These are phyloP conservation scores for Diaporthe citriasiana DNA, from an alignment of 2,329 filamentous ascomycete genomes.

Conservation along the genomic window DNA sequence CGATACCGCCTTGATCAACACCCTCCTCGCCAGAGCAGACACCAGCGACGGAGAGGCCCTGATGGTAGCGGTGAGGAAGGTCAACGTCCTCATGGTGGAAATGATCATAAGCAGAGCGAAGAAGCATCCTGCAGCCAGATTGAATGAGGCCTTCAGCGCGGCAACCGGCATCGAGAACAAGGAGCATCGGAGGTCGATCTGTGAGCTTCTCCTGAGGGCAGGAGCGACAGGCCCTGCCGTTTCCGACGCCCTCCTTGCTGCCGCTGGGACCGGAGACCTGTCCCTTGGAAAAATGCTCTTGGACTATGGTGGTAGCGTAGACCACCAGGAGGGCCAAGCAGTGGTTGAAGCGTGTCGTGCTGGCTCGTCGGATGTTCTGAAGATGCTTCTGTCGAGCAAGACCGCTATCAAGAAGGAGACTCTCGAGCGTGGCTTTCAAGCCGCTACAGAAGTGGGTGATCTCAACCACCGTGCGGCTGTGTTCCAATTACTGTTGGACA, in stretches of 20 bases:
- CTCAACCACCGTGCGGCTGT: slow-evolving; percentile 63
- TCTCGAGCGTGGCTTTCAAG: slow-evolving; percentile 67
- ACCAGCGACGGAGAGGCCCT: slow-evolving; percentile 65
- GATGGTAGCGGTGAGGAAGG: slow-evolving; percentile 60
- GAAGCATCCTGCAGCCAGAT: slow-evolving; percentile 55
- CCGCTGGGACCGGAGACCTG: slow-evolving; percentile 67
- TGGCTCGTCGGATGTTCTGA: slow-evolving; percentile 63
- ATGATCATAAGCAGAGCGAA: slow-evolving; percentile 58
- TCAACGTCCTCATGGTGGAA: slow-evolving; percentile 60
- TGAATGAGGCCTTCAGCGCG: slow-evolving; percentile 59
- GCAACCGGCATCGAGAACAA: slow-evolving; percentile 59
- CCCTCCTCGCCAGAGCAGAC: slow-evolving; percentile 63
- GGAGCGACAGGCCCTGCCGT: slow-evolving; percentile 62
- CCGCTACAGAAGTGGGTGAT: slow-evolving; percentile 66
- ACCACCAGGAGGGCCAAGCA: slow-evolving; percentile 66
- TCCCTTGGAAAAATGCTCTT: slow-evolving; percentile 65
- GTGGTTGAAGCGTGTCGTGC: slow-evolving; percentile 68
- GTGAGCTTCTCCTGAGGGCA: slow-evolving; percentile 59
- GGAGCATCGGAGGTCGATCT: slow-evolving; percentile 58
- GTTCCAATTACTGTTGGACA: slow-evolving; percentile 65
- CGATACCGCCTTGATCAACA: slow-evolving; percentile 64
- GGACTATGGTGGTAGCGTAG: slow-evolving; percentile 64
- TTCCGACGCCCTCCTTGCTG: slow-evolving; percentile 64
- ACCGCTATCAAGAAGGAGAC: slow-evolving; percentile 56
- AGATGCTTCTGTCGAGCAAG: slow-evolving; percentile 63